Evolutionary conservation across 2,329 filamentous ascomycete genomes (phyloP).

Genomic region (Chalaropsis ovoidea): DNA sequence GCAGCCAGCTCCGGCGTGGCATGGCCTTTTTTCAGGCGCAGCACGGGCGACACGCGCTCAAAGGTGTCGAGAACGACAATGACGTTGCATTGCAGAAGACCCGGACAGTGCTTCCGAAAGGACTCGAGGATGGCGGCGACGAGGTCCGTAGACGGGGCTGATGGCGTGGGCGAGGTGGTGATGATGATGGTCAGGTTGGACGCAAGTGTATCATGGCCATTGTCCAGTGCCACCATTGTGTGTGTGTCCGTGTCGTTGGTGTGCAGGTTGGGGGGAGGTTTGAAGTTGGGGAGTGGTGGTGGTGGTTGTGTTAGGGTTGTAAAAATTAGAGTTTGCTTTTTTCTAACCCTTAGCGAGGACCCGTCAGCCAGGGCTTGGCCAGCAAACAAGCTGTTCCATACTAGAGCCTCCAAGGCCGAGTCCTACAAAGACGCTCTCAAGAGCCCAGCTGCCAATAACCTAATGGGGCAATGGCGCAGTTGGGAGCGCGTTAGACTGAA

Average conservation of each 20-base stretch:
- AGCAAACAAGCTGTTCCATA: too few relatives aligned
- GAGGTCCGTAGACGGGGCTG: conserved; percentile 44
- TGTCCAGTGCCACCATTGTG: neutral
- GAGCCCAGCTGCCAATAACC: too few relatives aligned
- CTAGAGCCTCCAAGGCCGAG: too few relatives aligned
- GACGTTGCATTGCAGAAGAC: conserved; percentile 36
- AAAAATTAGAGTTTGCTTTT: neutral
- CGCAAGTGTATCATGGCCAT: neutral
- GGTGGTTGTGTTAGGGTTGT: neutral
- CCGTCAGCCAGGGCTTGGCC: neutral
- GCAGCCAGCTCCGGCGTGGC: conserved; percentile 40
- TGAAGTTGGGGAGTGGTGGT: too few relatives aligned
- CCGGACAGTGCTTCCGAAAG: conserved; percentile 37
- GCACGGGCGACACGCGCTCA: conserved; percentile 37
- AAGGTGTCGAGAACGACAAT: conserved; percentile 46
- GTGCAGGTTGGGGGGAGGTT: neutral
- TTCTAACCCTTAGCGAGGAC: neutral
- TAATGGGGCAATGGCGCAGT: too few relatives aligned
- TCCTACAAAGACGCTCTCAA: too few relatives aligned
- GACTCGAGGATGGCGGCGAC: conserved; percentile 40
- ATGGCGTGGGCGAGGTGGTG: conserved; percentile 47
- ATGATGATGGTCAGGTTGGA: conserved; percentile 35
- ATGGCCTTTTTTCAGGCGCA: conserved; percentile 45
- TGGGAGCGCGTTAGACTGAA: too few relatives aligned
- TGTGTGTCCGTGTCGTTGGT: neutral